Evolutionary conservation across 345 rosid species (phyloP), one percentile per base, ranked within the genome.

Genomic region (Capsella bursapastoris): DNA sequence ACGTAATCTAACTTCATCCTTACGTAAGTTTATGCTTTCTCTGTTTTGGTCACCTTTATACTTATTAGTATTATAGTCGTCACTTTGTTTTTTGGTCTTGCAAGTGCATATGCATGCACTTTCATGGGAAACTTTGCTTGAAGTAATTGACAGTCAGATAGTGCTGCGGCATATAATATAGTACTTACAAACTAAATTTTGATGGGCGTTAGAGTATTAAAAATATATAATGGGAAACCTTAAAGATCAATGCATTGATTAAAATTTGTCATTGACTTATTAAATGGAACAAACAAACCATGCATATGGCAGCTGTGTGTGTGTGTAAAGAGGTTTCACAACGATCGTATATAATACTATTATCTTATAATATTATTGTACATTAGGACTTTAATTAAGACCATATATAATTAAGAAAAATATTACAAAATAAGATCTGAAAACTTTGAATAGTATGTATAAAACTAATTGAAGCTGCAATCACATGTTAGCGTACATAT

Each of bases 1-100:
- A 16, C 45, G 69, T 61, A 49, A 55, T 73, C 50, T 72, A 43
- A 62, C 76, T 72, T 57, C 51, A 57, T 29, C 15, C 25, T 38
- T 74, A 66, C 78, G 66, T 57, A 65, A 62, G 37, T 38, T 13
- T 57, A 25, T 25, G 44, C 31, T 65, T 44, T 37, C 45, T 74
- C 57, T 74, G 49, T 13, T 10, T 64, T 56, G 45, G 31, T 68
- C 32, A 44, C 16, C 16, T 44, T 5, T 37, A 37, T 8, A 37
- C 40, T 37, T 37, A 29, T 29, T 37, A 37, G 40, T 35, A 8
- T 8, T 37, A 2, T 8, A 0, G 8, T 8, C 10, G 7, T 34
- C 2, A 1, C 25, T 34, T 7, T 32, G 5, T 37, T 37, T 41
- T 41, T 22, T 22, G 25, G 45, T 41, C n/a, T 13, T 41, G 47